phyloP scores from a whole-genome alignment of 2,329 filamentous ascomycete genomes.

The Graphiopsis chlorocephala region DNA sequence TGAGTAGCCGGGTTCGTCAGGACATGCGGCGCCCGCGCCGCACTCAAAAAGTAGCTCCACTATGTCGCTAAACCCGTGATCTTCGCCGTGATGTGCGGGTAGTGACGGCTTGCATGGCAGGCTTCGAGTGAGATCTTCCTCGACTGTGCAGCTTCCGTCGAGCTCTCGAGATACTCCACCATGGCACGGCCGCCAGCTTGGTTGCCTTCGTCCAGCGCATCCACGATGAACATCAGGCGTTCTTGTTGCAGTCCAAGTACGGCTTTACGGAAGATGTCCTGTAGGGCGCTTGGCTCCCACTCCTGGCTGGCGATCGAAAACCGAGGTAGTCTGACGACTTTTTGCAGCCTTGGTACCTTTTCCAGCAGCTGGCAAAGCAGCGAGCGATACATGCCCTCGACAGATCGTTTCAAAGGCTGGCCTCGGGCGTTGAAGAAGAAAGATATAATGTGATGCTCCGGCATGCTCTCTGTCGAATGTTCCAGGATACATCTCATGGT shows the following conservation, averaged over 20 bases:
- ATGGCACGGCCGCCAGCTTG: conserved; percentile 39
- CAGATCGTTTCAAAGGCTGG: conserved; percentile 43
- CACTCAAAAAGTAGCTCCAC: no score
- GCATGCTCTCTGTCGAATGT: conserved; percentile 9
- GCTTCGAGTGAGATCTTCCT: conserved; percentile 30
- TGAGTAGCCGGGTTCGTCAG: no score
- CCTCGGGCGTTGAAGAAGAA: conserved; percentile 54
- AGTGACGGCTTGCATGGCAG: conserved; percentile 46
- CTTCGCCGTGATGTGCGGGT: conserved; percentile 29
- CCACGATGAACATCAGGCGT: conserved; percentile 31
- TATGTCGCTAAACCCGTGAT: no score
- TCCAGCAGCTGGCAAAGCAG: conserved; percentile 48
- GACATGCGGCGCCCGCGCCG: no score
- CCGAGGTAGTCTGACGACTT: background rate
- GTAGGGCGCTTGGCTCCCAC: background rate
- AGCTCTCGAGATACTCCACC: conserved; percentile 36
- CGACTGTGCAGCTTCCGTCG: conserved; percentile 28
- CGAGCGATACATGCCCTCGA: conserved; percentile 32
- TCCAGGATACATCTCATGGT: conserved; percentile 33
- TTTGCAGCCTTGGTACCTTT: background rate
- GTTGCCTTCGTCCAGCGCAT: conserved; percentile 48
- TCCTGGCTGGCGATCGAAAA: background rate
- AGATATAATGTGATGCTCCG: conserved; percentile 32
- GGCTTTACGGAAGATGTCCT: background rate
- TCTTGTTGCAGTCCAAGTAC: background rate